Evolutionary conservation across 1,139 yeast species (phyloP).

Genomic region (Candida sanyaensis): DNA sequence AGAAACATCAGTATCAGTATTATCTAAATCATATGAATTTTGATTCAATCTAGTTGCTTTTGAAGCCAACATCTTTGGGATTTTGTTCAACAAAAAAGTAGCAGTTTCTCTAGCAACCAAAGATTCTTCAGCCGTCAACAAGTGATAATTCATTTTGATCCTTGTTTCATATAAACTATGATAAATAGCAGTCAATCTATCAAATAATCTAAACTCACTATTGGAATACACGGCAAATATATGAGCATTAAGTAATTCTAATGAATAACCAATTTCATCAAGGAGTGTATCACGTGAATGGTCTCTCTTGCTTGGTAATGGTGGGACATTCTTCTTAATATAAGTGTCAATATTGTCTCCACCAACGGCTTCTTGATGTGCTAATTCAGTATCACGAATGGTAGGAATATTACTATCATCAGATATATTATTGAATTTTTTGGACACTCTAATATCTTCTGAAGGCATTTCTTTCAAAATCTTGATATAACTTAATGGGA

Average conservation of each 20-base stretch:
- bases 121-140: conserved; percentile 63
- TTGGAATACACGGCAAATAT: conserved; percentile 70
- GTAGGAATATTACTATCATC: conserved; percentile 43
- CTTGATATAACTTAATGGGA: conserved; percentile 58
- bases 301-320: conserved; percentile 42
- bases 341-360: conserved; percentile 17
- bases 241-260: conserved; percentile 60
- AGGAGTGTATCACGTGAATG: conserved; percentile 38
- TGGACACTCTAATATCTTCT: conserved; percentile 22
- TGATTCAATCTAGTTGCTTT: conserved; percentile 43
- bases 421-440: conserved; percentile 34
- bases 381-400: conserved; percentile 41
- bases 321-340: conserved; percentile 41
- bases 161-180: conserved; percentile 65
- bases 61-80: conserved; percentile 67
- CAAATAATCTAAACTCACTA: conserved; percentile 64
- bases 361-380: conserved; percentile 32
- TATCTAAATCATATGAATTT: conserved; percentile 42
- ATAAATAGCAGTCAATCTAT: conserved; percentile 54
- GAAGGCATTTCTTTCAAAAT: conserved; percentile 37
- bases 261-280: conserved; percentile 59
- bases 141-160: conserved; percentile 54
- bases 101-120: conserved; percentile 58
- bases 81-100: conserved; percentile 60
- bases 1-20: conserved; percentile 58